Conservation (phyloP, 78 protist genomes). For the Chrysochromulina parva region DNA sequence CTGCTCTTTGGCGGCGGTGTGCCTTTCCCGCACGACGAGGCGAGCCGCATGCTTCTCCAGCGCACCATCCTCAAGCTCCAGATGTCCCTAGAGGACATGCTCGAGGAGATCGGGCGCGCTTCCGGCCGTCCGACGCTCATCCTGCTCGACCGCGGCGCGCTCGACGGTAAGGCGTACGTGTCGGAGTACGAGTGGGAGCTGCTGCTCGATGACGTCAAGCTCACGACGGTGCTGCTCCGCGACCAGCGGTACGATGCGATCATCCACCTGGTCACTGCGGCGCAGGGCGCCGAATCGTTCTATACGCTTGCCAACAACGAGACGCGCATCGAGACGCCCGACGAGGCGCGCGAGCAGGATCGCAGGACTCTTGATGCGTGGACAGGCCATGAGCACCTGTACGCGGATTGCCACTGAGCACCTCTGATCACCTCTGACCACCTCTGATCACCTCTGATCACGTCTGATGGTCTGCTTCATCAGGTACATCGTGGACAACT, state of each 20-base stretch:
- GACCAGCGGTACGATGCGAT: constrained; percentile 41
- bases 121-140: background rate
- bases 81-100: background rate
- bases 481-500: no score
- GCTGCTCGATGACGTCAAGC: background rate
- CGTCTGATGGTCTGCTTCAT: no score
- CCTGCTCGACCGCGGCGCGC: background rate
- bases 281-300: constrained; percentile 44
- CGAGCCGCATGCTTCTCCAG: background rate
- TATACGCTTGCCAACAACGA: constrained; percentile 5
- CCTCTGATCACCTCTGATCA: no score
- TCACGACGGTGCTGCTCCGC: background rate
- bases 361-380: no score
- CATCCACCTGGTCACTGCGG: constrained; percentile 46
- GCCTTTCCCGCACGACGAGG: background rate
- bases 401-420: no score
- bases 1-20: constrained; percentile 27
- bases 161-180: background rate
- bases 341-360: no score
- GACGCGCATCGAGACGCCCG: no score
- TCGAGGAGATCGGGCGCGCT: background rate
- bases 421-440: no score
- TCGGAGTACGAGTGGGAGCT: background rate
- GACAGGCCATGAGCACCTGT: no score
- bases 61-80: background rate